phyloP scores from a whole-genome alignment of 768 basidiomycete genomes.

The Rickenella mellea region DNA sequence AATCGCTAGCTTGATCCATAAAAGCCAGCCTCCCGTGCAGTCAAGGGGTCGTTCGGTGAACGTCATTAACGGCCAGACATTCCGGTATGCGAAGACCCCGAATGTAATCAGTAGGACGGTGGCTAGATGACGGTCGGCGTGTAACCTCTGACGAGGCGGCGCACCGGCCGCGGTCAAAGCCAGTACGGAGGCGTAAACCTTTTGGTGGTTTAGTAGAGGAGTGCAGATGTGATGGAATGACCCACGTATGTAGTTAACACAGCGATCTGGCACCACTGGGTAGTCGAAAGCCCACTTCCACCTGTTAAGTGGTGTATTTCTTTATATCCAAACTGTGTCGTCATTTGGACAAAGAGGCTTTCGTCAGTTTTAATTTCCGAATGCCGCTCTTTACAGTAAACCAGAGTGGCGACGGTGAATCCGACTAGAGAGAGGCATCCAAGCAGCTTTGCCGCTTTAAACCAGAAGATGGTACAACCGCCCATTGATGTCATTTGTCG shows the following conservation, averaged over 20 bases:
- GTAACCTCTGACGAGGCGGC: constrained; percentile 13
- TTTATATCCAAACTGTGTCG: constrained; percentile 11
- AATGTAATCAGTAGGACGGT: constrained; percentile 22
- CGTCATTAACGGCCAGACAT: constrained; percentile 29
- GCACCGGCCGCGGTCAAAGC: constrained; percentile 20
- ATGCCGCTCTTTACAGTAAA: constrained; percentile 16
- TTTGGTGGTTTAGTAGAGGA: not conserved
- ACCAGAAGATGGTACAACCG: constrained; percentile 23
- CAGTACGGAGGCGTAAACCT: constrained; percentile 26
- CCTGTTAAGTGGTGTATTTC: constrained; percentile 21
- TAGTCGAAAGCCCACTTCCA: constrained; percentile 16
- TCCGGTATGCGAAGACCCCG: constrained; percentile 25
- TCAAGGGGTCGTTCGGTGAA: constrained; percentile 24
- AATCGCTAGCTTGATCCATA: constrained; percentile 28
- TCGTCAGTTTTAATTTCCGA: constrained; percentile 9
- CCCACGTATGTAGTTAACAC: too few species aligned
- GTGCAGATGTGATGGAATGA: not conserved
- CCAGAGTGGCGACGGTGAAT: constrained; percentile 23
- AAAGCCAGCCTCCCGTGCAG: constrained; percentile 18
- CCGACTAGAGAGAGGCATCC: constrained; percentile 22
- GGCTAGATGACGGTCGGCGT: constrained; percentile 21
- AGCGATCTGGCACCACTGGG: too few species aligned
- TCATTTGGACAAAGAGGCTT: constrained; percentile 15
- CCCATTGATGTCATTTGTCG: constrained; percentile 20
- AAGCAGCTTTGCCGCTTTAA: constrained; percentile 21